Evolutionary conservation across 495 filamentous ascomycete genomes (phyloP).

Genomic region (Hypoxylon crocopeplum): DNA sequence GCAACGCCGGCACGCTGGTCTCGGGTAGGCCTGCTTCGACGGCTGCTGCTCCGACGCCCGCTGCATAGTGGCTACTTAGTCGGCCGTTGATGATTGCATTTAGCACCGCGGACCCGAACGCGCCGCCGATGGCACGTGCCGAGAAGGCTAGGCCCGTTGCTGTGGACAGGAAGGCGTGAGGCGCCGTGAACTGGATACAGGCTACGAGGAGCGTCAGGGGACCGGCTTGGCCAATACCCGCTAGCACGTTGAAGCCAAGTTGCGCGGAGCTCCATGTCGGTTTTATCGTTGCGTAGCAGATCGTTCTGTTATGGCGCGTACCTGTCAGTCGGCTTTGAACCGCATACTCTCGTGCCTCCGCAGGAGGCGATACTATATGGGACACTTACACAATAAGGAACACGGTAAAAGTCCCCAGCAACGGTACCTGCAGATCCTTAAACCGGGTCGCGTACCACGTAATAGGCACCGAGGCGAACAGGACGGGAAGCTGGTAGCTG

Average conservation of each 20-base stretch:
- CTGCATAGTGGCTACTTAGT: slow-evolving; percentile 47
- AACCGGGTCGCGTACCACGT: slow-evolving; percentile 57
- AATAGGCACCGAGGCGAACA: slow-evolving; percentile 50
- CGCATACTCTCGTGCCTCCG: too few relatives aligned
- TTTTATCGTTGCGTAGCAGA: slow-evolving; percentile 57
- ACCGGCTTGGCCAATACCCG: slow-evolving; percentile 58
- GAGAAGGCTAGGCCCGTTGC: slow-evolving; percentile 63
- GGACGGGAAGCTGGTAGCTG: slow-evolving; percentile 44
- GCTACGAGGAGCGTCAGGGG: slow-evolving; percentile 59
- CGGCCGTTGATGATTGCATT: slow-evolving; percentile 61
- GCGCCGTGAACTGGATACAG: slow-evolving; percentile 60
- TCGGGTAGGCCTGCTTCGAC: slow-evolving; percentile 50
- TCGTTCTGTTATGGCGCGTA: slow-evolving; percentile 34
- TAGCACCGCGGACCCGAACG: slow-evolving; percentile 62
- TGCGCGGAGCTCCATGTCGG: slow-evolving; percentile 56
- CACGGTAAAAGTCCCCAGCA: slow-evolving; percentile 54
- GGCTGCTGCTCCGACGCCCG: slow-evolving; percentile 46
- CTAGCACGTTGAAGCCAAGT: slow-evolving; percentile 55
- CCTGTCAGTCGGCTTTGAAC: slow-evolving; percentile 12
- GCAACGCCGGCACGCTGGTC: slow-evolving; percentile 44
- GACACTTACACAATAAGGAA: slow-evolving; percentile 55
- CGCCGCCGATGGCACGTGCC: slow-evolving; percentile 60
- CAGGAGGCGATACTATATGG: not conserved
- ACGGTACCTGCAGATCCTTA: slow-evolving; percentile 58
- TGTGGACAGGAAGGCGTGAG: slow-evolving; percentile 61